These are phyloP conservation scores for Geotrichum bryndzae DNA, from an alignment of 1,139 yeast species.

Conservation along the genomic window DNA sequence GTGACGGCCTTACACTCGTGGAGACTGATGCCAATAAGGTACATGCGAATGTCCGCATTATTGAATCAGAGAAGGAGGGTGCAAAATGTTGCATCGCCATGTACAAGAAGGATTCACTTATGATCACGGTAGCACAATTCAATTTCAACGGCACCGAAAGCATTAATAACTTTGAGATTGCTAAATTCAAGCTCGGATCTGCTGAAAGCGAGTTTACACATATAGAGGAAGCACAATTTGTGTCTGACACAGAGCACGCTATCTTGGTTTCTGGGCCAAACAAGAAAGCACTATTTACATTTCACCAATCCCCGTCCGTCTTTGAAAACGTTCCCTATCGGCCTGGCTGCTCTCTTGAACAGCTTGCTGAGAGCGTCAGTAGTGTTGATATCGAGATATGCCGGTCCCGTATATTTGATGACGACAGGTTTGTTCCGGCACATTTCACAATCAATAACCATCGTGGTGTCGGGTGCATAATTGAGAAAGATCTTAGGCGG, in stretches of 20 bases:
- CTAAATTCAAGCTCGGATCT: not conserved
- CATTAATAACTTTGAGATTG: not conserved
- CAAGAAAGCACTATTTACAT: not conserved
- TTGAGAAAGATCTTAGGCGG: conserved; percentile 21
- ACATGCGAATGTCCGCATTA: conserved; percentile 1
- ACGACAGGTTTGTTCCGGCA: conserved; percentile 18
- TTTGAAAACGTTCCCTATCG: not conserved
- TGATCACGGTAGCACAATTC: not conserved
- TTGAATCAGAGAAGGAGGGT: not conserved
- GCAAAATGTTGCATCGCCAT: conserved; percentile 5
- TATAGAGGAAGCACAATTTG: conserved; percentile 5
- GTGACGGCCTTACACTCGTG: not conserved
- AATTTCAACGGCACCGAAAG: not conserved
- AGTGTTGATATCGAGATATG: not conserved
- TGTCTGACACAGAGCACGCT: conserved; percentile 3
- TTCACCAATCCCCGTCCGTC: not conserved
- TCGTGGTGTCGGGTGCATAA: conserved; percentile 24
- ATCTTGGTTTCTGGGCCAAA: not conserved
- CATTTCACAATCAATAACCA: conserved; percentile 22
- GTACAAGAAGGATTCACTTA: not conserved
- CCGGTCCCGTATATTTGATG: conserved; percentile 5
- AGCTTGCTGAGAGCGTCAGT: not conserved
- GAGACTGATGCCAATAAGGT: not conserved
- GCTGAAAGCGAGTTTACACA: not conserved
- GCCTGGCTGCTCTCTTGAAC: not conserved